phyloP scores from a whole-genome alignment of 2,329 filamentous ascomycete genomes.

The Ceratocystis diversiconidia region DNA sequence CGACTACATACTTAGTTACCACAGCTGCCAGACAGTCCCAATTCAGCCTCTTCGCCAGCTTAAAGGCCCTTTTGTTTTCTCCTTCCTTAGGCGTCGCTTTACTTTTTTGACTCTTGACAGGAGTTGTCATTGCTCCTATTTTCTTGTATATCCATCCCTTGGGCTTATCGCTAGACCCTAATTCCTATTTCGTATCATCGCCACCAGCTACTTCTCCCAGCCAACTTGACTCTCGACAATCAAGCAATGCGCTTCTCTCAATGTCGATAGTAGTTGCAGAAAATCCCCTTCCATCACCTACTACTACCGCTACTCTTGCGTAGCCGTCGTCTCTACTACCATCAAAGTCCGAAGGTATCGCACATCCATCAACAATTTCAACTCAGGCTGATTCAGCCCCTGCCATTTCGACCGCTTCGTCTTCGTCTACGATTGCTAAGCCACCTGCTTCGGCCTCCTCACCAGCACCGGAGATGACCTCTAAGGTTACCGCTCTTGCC shows the following conservation, averaged over 20 bases:
- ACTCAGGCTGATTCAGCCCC: neutral
- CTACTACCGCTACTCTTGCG: neutral
- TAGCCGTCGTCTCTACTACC: neutral
- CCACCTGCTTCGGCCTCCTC: neutral
- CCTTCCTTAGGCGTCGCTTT: neutral
- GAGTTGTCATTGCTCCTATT: neutral
- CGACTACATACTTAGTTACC: neutral
- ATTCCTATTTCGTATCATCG: neutral
- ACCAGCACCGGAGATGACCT: neutral
- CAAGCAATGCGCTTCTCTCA: neutral
- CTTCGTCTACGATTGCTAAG: neutral
- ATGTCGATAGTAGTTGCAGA: neutral
- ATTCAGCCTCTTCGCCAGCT: neutral
- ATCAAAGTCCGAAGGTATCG: neutral
- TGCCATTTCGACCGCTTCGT: neutral
- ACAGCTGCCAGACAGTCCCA: neutral
- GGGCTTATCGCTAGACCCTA: neutral
- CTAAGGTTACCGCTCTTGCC: neutral
- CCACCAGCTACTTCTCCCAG: neutral
- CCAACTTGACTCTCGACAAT: neutral
- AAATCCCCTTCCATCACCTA: neutral
- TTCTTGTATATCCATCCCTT: conserved; percentile 1
- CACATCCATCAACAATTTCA: neutral
- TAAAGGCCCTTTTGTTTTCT: neutral
- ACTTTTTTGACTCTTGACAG: neutral